These are phyloP conservation scores for Penstemon newberryi DNA, from an alignment of 257 asterid species.

Conservation along the genomic window DNA sequence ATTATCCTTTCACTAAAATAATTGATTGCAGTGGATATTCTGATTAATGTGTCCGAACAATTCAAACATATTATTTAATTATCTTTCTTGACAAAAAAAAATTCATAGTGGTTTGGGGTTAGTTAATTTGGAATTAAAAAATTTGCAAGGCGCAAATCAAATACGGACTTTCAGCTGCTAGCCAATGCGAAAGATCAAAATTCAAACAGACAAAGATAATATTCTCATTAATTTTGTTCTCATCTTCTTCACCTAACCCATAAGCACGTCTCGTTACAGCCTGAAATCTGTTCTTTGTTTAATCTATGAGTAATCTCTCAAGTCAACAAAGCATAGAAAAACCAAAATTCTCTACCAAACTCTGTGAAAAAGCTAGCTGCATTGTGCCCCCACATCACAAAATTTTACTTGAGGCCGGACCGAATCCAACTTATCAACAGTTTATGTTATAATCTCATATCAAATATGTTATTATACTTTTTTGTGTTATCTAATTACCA, in stretches of 20 bases:
- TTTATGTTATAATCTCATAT: too few species aligned
- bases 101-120: too few species aligned
- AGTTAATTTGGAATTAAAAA: too few species aligned
- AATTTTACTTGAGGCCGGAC: slow-evolving; percentile 27
- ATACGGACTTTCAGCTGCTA: not conserved
- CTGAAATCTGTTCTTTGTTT: slow-evolving; percentile 9
- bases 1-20: too few species aligned
- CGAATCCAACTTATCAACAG: too few species aligned
- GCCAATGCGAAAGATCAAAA: not conserved
- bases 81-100: too few species aligned
- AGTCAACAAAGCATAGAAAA: slow-evolving; percentile 18
- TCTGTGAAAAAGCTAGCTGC: slow-evolving; percentile 8
- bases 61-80: too few species aligned
- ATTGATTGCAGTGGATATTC: too few species aligned
- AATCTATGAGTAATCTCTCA: not conserved
- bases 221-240: not conserved
- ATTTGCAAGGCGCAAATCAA: not conserved
- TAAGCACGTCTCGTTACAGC: slow-evolving; percentile 20
- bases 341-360: slow-evolving; percentile 28
- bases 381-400: slow-evolving; percentile 12
- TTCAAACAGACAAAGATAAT: not conserved
- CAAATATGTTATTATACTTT: too few species aligned
- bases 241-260: slow-evolving; percentile 33
- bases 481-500: not conserved
- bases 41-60: too few species aligned